Evolutionary conservation across 2,329 filamentous ascomycete genomes (phyloP), one percentile per base, ranked within the genome.

Genomic region (Phyllosticta citriasiana): DNA sequence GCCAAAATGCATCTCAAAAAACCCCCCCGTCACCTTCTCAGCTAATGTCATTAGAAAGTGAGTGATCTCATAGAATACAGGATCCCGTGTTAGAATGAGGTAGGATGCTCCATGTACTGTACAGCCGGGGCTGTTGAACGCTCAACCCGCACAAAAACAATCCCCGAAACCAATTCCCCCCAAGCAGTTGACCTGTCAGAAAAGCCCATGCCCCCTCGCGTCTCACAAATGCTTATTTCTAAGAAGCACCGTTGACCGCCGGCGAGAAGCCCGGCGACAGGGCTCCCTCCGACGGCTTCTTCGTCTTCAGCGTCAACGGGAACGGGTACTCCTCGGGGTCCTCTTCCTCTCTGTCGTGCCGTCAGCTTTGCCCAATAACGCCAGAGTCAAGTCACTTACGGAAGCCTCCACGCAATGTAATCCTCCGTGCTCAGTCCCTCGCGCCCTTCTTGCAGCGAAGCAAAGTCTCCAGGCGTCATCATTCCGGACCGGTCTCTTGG

Each of bases 401-500:
- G 94, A 63, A 97, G 80, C 78, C 95, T 96, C 94, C 94, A 99
- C 33, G 93, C 89, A 70, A 97, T 91, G 74, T 99, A 97, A 72
- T 99, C 94, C 76, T 99, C 94, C 0, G 94, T 97, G 77, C 83
- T 94, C 67, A 99, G 78, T 0, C 93, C 92, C 74, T 99, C 94
- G 53, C 88, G 88, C 53, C 91, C 91, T 76, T 99, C 94, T 76
- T 97, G 94, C 61, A 99, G 79, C 67, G 91, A 96, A 27, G 91
- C 94, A 80, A 97, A 97, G 75, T 99, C 94, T 55, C 94, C 94
- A 7, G 94, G 94, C 0, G 94, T 99, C 94, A 99, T 97, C 91
- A 97, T 96, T 59, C 94, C 94, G 53, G 88, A 88, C 35, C 91
- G 84, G 72, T 96, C 92, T 64, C 92, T 84, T 9, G 94, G 94